Percentiles rank a stretch among this genome's conserved stretches.
Conservation (phyloP, 2,329 filamentous ascomycete genomes). For the Calonectria montana region DNA sequence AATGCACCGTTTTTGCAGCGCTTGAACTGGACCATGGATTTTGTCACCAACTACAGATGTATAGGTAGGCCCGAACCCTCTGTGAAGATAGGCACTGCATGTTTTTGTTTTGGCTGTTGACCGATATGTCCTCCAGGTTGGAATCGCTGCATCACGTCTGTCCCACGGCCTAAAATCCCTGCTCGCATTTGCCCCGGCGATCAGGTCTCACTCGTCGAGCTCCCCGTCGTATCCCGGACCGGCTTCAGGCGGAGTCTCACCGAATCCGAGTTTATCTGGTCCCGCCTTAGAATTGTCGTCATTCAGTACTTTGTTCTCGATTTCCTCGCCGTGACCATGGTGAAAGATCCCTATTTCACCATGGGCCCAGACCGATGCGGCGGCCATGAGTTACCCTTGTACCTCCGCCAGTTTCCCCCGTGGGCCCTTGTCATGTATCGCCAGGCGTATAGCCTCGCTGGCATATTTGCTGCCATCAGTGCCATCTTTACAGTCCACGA, state of each 20-base stretch:
- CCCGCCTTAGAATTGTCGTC: conserved; percentile 59
- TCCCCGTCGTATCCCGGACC: conserved; percentile 54
- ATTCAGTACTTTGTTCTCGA: conserved; percentile 77
- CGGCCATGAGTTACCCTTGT: conserved; percentile 51
- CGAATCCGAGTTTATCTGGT: conserved; percentile 56
- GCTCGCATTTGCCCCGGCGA: conserved; percentile 46
- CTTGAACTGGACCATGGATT: conserved; percentile 66
- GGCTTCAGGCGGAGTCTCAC: conserved; percentile 60
- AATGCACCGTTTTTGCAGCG: conserved; percentile 60
- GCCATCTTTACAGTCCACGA: conserved; percentile 71
- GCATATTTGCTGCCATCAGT: conserved; percentile 70
- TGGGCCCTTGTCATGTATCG: conserved; percentile 66
- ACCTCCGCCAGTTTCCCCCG: conserved; percentile 56
- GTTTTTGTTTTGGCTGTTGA: not conserved
- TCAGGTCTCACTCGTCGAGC: conserved; percentile 53
- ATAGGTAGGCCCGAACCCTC: conserved; percentile 55
- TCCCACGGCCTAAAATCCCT: conserved; percentile 60
- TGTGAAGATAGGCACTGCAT: not conserved
- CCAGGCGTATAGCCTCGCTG: conserved; percentile 64
- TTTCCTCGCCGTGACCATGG: conserved; percentile 73
- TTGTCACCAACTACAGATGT: conserved; percentile 66
- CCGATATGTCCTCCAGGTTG: conserved; percentile 56
- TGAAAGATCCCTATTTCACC: conserved; percentile 83
- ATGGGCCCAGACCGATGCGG: conserved; percentile 55
- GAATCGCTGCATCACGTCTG: conserved; percentile 64